Evolutionary conservation across 2,329 filamentous ascomycete species (phyloP).

Genomic region (Penicillium olsonii): DNA sequence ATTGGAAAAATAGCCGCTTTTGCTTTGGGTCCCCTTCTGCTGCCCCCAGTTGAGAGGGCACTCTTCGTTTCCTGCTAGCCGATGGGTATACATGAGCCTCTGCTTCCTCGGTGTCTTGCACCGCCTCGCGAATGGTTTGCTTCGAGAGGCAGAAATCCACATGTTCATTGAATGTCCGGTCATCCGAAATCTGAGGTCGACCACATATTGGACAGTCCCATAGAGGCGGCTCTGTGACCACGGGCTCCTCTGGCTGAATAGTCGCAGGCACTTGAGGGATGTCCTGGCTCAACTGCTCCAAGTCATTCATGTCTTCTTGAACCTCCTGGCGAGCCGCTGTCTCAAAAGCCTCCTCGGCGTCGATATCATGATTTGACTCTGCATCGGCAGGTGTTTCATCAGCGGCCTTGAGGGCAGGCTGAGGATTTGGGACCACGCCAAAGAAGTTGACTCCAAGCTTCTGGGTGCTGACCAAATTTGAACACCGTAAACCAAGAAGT

Average conservation of each 20-base stretch:
- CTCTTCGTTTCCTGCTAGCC: constrained; percentile 33
- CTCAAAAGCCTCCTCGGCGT: constrained; percentile 68
- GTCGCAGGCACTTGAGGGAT: constrained; percentile 13
- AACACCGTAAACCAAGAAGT: constrained; percentile 86
- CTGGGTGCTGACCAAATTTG: constrained; percentile 81
- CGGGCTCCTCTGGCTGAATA: constrained; percentile 24
- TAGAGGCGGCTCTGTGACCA: constrained; percentile 45
- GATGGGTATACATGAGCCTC: constrained; percentile 1
- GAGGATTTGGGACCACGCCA: constrained; percentile 46
- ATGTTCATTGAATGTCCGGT: constrained; percentile 81
- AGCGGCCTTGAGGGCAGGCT: constrained; percentile 21
- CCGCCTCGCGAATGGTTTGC: constrained; percentile 80
- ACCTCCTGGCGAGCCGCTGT: constrained; percentile 61
- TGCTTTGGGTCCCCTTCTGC: constrained; percentile 30
- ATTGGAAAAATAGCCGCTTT: constrained; percentile 38
- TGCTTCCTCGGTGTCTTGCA: constrained; percentile 54
- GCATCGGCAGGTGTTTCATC: neutral
- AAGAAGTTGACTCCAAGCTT: constrained; percentile 83
- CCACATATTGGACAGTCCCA: constrained; percentile 90
- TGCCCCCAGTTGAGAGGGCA: constrained; percentile 28
- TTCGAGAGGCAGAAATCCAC: constrained; percentile 89
- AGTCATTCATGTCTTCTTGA: constrained; percentile 61
- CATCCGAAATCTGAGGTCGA: constrained; percentile 72
- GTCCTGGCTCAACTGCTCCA: constrained; percentile 65
- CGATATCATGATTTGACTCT: constrained; percentile 63